Conservation (phyloP, 2,329 filamentous ascomycete genomes). For the Apiospora saccharicola region DNA sequence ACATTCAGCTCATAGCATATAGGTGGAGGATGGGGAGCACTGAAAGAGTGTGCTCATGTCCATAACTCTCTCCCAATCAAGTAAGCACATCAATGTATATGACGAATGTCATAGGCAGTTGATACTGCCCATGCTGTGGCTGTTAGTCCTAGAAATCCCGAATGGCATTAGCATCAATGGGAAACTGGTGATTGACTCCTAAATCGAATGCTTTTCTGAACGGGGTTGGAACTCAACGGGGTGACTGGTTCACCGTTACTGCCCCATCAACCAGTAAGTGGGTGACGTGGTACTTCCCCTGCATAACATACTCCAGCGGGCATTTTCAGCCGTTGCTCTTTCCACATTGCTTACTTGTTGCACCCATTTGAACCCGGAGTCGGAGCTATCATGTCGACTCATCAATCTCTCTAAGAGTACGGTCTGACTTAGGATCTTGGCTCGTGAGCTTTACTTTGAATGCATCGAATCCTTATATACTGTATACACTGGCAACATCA, state of each 20-base stretch:
- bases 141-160: not conserved
- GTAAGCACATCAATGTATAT: not conserved
- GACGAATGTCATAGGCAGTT: not conserved
- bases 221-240: not conserved
- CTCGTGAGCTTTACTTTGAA: not conserved
- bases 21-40: not conserved
- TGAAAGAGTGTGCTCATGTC: not conserved
- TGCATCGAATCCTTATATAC: not conserved
- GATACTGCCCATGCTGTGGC: not conserved
- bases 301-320: not conserved
- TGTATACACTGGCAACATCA: not conserved
- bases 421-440: not conserved
- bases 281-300: conserved; percentile 16
- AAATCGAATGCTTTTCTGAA: conserved; percentile 2
- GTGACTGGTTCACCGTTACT: not conserved
- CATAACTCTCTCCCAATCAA: no score
- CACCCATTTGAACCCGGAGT: not conserved
- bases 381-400: conserved; percentile 17
- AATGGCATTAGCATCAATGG: not conserved
- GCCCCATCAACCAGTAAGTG: not conserved
- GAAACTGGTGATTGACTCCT: not conserved
- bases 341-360: not conserved
- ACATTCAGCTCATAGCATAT: not conserved
- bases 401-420: not conserved
- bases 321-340: not conserved